These are phyloP conservation scores for Alternaria arbusti DNA, from an alignment of 2,329 filamentous ascomycete genomes.

Conservation along the genomic window DNA sequence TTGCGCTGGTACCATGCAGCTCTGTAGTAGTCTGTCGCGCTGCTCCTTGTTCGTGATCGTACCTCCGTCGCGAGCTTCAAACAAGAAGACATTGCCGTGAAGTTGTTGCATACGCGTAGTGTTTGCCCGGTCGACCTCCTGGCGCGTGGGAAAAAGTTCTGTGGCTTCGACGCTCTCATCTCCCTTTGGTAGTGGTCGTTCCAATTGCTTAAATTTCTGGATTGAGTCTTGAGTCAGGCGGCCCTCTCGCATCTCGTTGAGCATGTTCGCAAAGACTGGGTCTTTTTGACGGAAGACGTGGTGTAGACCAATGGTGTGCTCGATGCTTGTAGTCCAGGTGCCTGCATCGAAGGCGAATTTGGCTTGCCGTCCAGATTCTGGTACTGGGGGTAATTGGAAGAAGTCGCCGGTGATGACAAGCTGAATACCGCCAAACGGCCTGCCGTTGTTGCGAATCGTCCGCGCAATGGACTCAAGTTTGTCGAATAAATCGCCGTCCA, in stretches of 20 bases:
- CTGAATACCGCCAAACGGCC: slow-evolving; percentile 95
- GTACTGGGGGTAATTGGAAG: slow-evolving; percentile 94
- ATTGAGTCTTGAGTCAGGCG: slow-evolving; percentile 79
- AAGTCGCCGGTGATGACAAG: slow-evolving; percentile 96
- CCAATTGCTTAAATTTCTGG: slow-evolving; percentile 74
- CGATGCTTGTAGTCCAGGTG: slow-evolving; percentile 90
- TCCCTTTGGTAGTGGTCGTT: slow-evolving; percentile 65
- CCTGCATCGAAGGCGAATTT: slow-evolving; percentile 94
- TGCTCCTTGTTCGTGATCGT: slow-evolving; percentile 67
- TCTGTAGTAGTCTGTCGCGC: slow-evolving; percentile 79
- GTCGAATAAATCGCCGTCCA: slow-evolving; percentile 95
- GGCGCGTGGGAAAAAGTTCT: slow-evolving; percentile 89
- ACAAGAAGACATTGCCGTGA: slow-evolving; percentile 70
- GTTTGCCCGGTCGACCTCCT: slow-evolving; percentile 90
- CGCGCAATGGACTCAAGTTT: slow-evolving; percentile 91
- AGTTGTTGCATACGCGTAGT: slow-evolving; percentile 73
- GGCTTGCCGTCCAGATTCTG: slow-evolving; percentile 73
- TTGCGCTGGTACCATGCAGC: slow-evolving; percentile 88
- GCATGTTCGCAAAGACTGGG: slow-evolving; percentile 86
- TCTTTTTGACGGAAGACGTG: slow-evolving; percentile 97
- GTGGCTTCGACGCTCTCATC: slow-evolving; percentile 83
- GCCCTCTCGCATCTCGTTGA: slow-evolving; percentile 96
- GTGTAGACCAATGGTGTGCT: slow-evolving; percentile 93
- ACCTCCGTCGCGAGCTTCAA: slow-evolving; percentile 77
- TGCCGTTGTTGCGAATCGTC: slow-evolving; percentile 84